These are phyloP conservation scores for Theileria orientalis DNA, from an alignment of 169 alveolate species.

Conservation along the genomic window DNA sequence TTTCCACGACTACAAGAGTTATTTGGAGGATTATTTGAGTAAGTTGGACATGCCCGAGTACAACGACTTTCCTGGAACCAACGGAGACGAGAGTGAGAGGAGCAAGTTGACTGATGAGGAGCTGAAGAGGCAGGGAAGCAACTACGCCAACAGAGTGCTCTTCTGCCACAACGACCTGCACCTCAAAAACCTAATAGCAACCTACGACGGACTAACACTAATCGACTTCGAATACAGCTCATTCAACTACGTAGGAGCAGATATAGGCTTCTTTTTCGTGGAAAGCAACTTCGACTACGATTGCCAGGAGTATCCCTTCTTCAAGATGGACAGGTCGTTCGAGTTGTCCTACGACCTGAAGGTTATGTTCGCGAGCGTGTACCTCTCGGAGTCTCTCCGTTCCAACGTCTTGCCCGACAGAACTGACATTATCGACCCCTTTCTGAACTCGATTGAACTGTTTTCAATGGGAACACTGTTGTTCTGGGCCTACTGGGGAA, in stretches of 20 bases:
- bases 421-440: slow-evolving; percentile 51
- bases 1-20: not conserved
- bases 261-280: slow-evolving; percentile 73
- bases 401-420: slow-evolving; percentile 26
- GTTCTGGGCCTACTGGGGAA: slow-evolving; percentile 79
- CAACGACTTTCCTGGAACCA: no score
- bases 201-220: slow-evolving; percentile 65
- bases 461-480: slow-evolving; percentile 71
- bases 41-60: no score
- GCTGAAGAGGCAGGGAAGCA: no score
- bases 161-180: slow-evolving; percentile 81
- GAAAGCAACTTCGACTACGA: slow-evolving; percentile 74
- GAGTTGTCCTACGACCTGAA: slow-evolving; percentile 72
- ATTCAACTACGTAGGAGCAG: slow-evolving; percentile 71
- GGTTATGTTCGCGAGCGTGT: slow-evolving; percentile 66
- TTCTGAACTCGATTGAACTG: slow-evolving; percentile 67
- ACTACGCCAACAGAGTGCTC: slow-evolving; percentile 61
- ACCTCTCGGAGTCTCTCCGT: slow-evolving; percentile 67
- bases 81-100: no score
- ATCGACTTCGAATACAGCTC: slow-evolving; percentile 79
- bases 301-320: slow-evolving; percentile 65
- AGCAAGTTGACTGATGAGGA: no score
- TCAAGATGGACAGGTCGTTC: slow-evolving; percentile 48
- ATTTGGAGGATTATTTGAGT: not conserved
- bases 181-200: slow-evolving; percentile 72